phyloP scores from a whole-genome alignment of 2,329 filamentous ascomycete species.

The Botryotinia globosa region DNA sequence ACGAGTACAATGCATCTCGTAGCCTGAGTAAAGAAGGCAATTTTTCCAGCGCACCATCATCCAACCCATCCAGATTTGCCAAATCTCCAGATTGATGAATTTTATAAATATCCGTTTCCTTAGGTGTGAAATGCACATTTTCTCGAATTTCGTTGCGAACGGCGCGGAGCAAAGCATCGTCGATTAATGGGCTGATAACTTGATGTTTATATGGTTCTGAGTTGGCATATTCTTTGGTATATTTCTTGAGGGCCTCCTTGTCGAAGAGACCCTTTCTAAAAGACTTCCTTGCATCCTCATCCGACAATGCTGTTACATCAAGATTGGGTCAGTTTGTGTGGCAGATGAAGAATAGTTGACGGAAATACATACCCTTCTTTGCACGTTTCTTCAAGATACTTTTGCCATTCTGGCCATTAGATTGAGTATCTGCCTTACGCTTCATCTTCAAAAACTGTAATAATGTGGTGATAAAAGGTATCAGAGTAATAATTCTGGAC shows the following conservation, averaged over 20 bases:
- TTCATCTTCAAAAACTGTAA: conserved; percentile 47
- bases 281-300: conserved; percentile 40
- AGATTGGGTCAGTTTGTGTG: conserved; percentile 24
- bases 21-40: conserved; percentile 86
- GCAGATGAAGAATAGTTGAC: conserved; percentile 20
- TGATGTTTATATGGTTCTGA: conserved; percentile 84
- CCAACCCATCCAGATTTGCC: conserved; percentile 91
- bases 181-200: conserved; percentile 78
- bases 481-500: background rate
- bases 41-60: conserved; percentile 78
- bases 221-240: conserved; percentile 59
- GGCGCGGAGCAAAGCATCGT: conserved; percentile 75
- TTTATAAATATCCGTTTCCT: conserved; percentile 99
- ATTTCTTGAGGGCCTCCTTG: conserved; percentile 53
- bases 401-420: conserved; percentile 42
- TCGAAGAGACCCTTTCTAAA: conserved; percentile 68
- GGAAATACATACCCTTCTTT: conserved; percentile 41
- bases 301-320: conserved; percentile 32
- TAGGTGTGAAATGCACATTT: conserved; percentile 93
- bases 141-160: conserved; percentile 87
- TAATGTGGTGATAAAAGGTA: background rate
- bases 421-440: conserved; percentile 55
- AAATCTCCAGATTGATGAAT: conserved; percentile 98
- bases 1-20: conserved; percentile 92
- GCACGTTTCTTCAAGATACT: conserved; percentile 51